phyloP scores from a whole-genome alignment of 306 rosid genomes.

The Cercis canadensis region DNA sequence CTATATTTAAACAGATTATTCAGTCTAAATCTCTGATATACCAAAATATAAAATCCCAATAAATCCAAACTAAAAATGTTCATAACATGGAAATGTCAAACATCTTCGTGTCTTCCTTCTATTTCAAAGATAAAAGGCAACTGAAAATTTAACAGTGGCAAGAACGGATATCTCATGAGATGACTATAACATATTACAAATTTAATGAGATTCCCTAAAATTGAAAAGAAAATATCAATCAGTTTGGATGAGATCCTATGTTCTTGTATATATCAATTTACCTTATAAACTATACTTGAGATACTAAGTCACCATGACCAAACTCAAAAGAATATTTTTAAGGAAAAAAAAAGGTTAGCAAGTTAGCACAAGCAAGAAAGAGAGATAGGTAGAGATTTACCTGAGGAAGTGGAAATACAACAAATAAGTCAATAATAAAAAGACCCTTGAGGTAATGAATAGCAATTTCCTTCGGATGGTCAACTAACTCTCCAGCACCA shows the following conservation, averaged over 20 bases:
- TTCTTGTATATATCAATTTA: not conserved
- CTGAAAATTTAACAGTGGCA: not conserved
- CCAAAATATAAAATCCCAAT: not conserved
- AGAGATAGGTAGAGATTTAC: slow-evolving; percentile 41
- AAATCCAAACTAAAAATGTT: too few species aligned
- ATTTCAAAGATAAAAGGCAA: not conserved
- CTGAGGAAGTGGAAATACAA: slow-evolving; percentile 84
- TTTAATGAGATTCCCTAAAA: too few species aligned
- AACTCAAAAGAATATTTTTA: not conserved
- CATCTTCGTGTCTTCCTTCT: too few species aligned
- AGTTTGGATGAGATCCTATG: too few species aligned
- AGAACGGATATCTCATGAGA: not conserved
- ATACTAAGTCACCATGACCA: slow-evolving; percentile 2
- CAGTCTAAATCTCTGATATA: not conserved
- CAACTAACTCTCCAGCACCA: slow-evolving; percentile 91
- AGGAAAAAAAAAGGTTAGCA: not conserved
- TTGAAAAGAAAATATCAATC: too few species aligned
- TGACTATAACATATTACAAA: too few species aligned
- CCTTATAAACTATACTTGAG: slow-evolving; percentile 1
- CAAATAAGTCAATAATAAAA: slow-evolving; percentile 66
- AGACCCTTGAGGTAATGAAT: slow-evolving; percentile 58
- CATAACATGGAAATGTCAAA: too few species aligned
- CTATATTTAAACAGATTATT: not conserved
- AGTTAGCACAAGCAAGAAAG: not conserved
- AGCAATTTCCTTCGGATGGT: slow-evolving; percentile 79